Base-by-base conservation (phyloP, 2,329 filamentous ascomycete species). In the Tricladium varicosporioides region DNA sequence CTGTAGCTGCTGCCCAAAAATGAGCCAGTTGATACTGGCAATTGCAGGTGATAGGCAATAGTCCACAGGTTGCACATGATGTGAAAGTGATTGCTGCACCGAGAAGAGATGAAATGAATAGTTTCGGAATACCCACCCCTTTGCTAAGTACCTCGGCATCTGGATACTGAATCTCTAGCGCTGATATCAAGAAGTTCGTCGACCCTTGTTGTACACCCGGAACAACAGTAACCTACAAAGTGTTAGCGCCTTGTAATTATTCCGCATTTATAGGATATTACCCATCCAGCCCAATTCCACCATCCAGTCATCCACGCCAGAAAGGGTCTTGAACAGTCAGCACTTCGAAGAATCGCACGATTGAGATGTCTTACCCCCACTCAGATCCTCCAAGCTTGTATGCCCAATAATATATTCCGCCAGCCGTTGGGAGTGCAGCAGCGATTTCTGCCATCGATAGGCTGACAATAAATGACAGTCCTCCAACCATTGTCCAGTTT, bases 221-320 rank as follows among this genome's bases (percentile, higher is more conserved):
- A 0, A 74, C 72, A n/a, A 74, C 69, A 36, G 64, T 66, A 22
- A 65, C 51, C 61, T 62, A 19, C 22, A 22, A 4, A 16, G 11
- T 19, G 16, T 60, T 22, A 57, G 51, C 33, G 44, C 27, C 7
- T 16, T 27, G 36, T 11, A 9, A 11, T 32, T 22, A 13, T 31
- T 16, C 10, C 43, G 43, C 47, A 15, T 13, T 27, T 42, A n/a
- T 13, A 16, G 36, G 11, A 45, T 36, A 22, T 42, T 58, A 61
- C 54, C 59, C 60, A 62, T 53, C 61, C 58, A 11, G 66, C 66
- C 68, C 69, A 74, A 57, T 74, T 74, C 71, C 70, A 75, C 72
- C 73, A 74, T 4, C 71, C 73, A 19, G 73, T 74, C 70, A 74
- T 72, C 72, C 73, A 75, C 36, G 65, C 65, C 13, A 74, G 65